Evolutionary conservation across 257 asterid genomes (phyloP), one percentile per base, ranked within the genome.

Genomic region (Nicotiana tabacum): DNA sequence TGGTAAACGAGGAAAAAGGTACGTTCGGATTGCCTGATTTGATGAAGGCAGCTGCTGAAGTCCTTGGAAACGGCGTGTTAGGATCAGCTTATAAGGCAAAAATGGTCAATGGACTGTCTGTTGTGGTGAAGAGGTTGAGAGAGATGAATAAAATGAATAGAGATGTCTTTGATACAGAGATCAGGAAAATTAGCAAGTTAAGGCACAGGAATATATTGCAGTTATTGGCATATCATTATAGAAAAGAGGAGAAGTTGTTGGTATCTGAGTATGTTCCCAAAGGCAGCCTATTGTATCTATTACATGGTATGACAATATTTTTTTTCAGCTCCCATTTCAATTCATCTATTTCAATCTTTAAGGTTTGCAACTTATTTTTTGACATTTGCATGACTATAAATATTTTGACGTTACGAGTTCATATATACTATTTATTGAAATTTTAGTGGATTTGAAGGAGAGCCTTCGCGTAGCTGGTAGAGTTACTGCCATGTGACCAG

Each of bases 21-120:
- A 37, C 77, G 10, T 96, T 94, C 11, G 98, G 96, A 64, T 60
- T 96, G 83, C 90, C 88, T 35, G 99, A 96, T 86, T 72, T 96
- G 92, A 96, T 96, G 99, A 96, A 92, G 91, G 99, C 98, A 4
- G 97, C 98, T 27, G 99, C 99, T 2, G 99, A 94, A 85, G 97
- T 96, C 0, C 95, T 96, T 0, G 99, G 98, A 3, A 96, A 89
- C 68, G 96, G 98, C 2, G 91, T 92, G 1, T 43, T 96, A 83
- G 99, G 99, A 5, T 96, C 98, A 30, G 92, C 98, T 1, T 96
- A 94, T 77, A 96, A 91, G 81, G 99, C 99, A 1, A 78, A 81
- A 58, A 89, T 96, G 94, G 87, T 80, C 13, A 91, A 88, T 46
- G 98, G 98, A 24, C 29, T 90, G 30, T 77, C 94, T 0, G 98